A percentile compares a stretch with the other conserved stretches of the same genome.
Evolutionary conservation across 2,329 filamentous ascomycete species (phyloP).

Genomic region (Botrytis elliptica): DNA sequence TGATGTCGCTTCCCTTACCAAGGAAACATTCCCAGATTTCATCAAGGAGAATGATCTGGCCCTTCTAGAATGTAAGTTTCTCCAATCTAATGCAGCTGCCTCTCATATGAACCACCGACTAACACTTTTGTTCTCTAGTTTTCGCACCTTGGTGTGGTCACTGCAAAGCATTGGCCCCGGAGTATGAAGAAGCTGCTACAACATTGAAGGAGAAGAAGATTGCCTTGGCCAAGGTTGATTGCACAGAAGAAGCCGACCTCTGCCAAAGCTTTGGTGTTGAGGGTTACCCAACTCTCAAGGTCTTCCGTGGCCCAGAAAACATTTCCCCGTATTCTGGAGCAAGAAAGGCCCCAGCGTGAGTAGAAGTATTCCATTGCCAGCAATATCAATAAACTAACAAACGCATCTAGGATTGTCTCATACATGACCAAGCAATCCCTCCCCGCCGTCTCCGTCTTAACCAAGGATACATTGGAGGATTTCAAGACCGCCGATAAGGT

Average conservation of each 20-base stretch:
- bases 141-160: constrained; percentile 74
- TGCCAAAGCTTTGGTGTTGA: constrained; percentile 89
- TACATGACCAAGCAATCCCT: constrained; percentile 99
- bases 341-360: constrained; percentile 77
- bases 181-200: constrained; percentile 85
- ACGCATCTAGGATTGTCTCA: constrained; percentile 55
- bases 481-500: constrained; percentile 99
- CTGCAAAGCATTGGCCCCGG: constrained; percentile 95
- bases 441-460: constrained; percentile 82
- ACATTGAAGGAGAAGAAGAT: constrained; percentile 86
- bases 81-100: not conserved
- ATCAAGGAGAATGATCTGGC: constrained; percentile 83
- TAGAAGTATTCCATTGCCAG: constrained; percentile 25
- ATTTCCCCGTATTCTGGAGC: constrained; percentile 81
- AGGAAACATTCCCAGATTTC: constrained; percentile 84
- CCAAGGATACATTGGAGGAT: constrained; percentile 80
- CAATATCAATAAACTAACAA: constrained; percentile 21
- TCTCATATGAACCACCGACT: constrained; percentile 25
- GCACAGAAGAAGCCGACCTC: constrained; percentile 89
- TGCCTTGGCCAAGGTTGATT: constrained; percentile 84
- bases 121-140: constrained; percentile 52
- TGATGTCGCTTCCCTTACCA: constrained; percentile 81
- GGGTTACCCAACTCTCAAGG: constrained; percentile 97
- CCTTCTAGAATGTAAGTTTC: constrained; percentile 81
- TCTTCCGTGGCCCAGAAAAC: constrained; percentile 90